Base-by-base conservation (phyloP, 2,329 filamentous ascomycete genomes). In the Fusarium nisikadoi region DNA sequence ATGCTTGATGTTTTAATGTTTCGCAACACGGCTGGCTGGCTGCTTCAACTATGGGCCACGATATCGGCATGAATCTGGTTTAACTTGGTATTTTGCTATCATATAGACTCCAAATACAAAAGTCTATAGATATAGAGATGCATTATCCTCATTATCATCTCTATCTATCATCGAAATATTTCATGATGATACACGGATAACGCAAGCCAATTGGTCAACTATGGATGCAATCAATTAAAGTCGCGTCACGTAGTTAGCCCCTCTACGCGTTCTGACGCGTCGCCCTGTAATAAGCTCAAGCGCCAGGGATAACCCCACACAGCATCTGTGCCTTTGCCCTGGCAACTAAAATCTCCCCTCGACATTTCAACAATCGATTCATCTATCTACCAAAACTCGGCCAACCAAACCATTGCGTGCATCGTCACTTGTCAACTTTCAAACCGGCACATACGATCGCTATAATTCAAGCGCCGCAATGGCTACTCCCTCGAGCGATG, bases 401-500 rank as follows among this genome's bases (percentile, higher is more conserved):
- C n/a, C 29, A 41, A 45, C 12, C 68, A 52, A 49, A 43, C 29
- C 29, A 39, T 19, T 33, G 43, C 43, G 38, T 42, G 62, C 53
- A 53, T 54, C 46, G 54, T 56, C 47, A 52, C 42, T 53, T 29
- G 19, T 27, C 38, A 36, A 19, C 13, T 57, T 25, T 39, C 59
- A 47, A 67, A 36, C 41, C 62, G 33, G 27, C 33, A 42, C 16
- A 62, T 53, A 53, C 64, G 64, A 47, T 47, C 54, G 8, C 46
- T 52, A 46, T 13, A 12, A 38, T 20, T 11, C 49, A 52, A 64
- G 25, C 55, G 52, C 67, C 66, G 52, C 47, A 72, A 87, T 88
- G 86, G 84, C 86, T 76, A 80, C 86, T 65, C 85, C 87, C 64
- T 68, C 65, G 39, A 89, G 87, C 83, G 88, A 90, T 71, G 82